Percentiles rank a stretch among this genome's conserved stretches.
Evolutionary conservation across 1,284 basidiomycete genomes (phyloP).

Genomic region (Naganishia sp.): DNA sequence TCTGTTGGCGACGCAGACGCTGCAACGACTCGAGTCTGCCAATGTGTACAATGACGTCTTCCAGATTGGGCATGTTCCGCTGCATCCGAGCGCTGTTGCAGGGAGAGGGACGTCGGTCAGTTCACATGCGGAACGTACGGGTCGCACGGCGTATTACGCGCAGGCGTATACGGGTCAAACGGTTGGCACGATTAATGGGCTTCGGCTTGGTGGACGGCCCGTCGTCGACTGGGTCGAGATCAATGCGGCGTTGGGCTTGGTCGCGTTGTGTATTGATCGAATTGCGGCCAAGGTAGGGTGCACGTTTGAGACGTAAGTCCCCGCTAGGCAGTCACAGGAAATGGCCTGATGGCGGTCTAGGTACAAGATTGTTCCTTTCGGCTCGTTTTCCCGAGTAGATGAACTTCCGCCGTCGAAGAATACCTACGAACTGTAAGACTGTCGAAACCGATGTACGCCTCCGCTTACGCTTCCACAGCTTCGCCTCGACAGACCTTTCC

Average conservation of each 20-base stretch:
- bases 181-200: conserved; percentile 92
- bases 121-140: neutral
- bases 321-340: neutral
- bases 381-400: conserved; percentile 88
- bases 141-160: neutral
- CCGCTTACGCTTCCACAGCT: conserved; percentile 36
- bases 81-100: conserved; percentile 24
- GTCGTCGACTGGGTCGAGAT: conserved; percentile 98
- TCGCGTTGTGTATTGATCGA: conserved; percentile 85
- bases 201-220: conserved; percentile 80
- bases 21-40: conserved; percentile 72
- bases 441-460: neutral
- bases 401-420: conserved; percentile 77
- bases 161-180: conserved; percentile 60
- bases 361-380: conserved; percentile 85
- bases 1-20: conserved; percentile 48
- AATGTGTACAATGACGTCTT: conserved; percentile 99
- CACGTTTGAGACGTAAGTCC: conserved; percentile 74
- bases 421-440: conserved; percentile 74
- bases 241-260: conserved; percentile 98
- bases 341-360: conserved; percentile 55
- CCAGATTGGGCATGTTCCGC: conserved; percentile 78
- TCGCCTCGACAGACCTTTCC: conserved; percentile 83
- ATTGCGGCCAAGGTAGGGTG: conserved; percentile 86
- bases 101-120: neutral